Conservation (phyloP, 2,329 filamentous ascomycete genomes). For the Thielaviopsis euricoi region DNA sequence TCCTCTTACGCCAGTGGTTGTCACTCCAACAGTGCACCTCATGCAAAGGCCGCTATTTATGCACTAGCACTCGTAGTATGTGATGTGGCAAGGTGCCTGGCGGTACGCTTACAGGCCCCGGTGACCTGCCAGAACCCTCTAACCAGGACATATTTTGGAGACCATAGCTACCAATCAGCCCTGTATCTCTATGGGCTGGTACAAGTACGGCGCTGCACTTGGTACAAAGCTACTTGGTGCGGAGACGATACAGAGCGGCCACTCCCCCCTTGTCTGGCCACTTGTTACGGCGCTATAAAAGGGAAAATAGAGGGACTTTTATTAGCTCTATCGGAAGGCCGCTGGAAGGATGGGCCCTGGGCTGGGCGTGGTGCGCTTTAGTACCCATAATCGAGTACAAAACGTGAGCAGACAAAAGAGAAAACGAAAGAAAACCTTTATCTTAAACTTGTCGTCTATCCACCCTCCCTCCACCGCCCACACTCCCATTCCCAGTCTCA, state of each 20-base stretch:
- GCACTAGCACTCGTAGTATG: too few relatives aligned
- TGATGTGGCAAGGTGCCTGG: too few relatives aligned
- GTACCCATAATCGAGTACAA: too few relatives aligned
- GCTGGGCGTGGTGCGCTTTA: not conserved
- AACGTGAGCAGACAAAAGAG: not conserved
- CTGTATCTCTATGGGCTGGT: not conserved
- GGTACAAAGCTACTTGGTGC: too few relatives aligned
- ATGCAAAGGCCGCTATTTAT: too few relatives aligned
- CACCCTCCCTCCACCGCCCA: slow-evolving; percentile 11
- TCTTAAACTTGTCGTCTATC: slow-evolving; percentile 9
- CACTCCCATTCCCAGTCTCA: slow-evolving; percentile 12
- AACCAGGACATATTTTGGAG: too few relatives aligned
- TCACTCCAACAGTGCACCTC: too few relatives aligned
- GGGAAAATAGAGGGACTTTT: slow-evolving; percentile 1
- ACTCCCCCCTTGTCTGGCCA: slow-evolving; percentile 8
- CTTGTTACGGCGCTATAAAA: not conserved
- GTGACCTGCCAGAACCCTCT: too few relatives aligned
- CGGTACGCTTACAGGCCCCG: too few relatives aligned
- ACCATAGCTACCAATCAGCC: too few relatives aligned
- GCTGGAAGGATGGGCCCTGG: not conserved
- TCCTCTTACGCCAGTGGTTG: not conserved
- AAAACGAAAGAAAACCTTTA: slow-evolving; percentile 11
- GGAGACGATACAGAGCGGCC: not conserved
- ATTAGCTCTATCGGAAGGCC: not conserved
- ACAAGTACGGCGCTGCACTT: too few relatives aligned